Evolutionary conservation across 73 alveolate species (phyloP).

Genomic region (Tetrahymena borealis): DNA sequence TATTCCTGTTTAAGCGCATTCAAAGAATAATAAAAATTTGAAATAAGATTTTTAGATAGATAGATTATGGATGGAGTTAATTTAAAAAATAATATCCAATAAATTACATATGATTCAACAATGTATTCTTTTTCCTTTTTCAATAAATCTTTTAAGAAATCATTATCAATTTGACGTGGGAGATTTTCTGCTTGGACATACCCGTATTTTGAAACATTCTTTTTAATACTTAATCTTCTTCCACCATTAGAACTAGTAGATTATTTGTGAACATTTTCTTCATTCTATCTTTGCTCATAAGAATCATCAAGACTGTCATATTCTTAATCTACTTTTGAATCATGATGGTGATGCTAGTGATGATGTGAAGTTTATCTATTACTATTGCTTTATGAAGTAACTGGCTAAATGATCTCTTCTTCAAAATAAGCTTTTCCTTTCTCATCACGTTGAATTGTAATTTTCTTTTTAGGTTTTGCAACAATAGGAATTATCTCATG

Average conservation of each 20-base stretch:
- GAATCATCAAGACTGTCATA: background rate
- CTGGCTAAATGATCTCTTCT: background rate
- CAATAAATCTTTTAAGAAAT: background rate
- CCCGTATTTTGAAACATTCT: background rate
- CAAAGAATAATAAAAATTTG: no score
- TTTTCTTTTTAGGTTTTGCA: background rate
- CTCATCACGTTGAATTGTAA: background rate
- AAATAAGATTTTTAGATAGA: no score
- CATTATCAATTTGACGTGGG: background rate
- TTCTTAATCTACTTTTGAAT: background rate
- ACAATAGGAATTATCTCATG: background rate
- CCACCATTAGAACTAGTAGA: background rate
- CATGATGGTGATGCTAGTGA: background rate
- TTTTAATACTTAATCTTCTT: background rate
- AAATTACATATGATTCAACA: background rate
- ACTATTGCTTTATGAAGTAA: background rate
- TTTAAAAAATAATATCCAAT: background rate
- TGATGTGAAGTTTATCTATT: background rate
- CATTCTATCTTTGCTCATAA: background rate
- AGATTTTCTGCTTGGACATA: background rate
- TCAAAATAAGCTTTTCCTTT: background rate
- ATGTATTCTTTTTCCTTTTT: background rate
- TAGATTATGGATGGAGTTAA: background rate
- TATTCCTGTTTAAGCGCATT: no score
- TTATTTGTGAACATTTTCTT: background rate